Evolutionary conservation across 495 filamentous ascomycete genomes (phyloP).

Genomic region (Pseudevernia furfuracea): DNA sequence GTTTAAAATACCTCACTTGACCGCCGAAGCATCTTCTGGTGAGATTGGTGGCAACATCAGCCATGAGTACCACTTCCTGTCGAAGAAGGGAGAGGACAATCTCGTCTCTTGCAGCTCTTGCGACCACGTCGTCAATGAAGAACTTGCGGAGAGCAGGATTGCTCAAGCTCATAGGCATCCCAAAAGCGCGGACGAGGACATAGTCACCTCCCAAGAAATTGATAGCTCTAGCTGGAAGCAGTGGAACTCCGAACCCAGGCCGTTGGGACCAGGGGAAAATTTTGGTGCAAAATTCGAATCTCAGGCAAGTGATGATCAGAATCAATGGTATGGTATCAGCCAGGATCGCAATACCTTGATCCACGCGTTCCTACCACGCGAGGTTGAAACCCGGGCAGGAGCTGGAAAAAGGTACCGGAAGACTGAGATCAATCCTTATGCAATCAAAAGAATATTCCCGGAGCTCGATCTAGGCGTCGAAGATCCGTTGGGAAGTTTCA

Average conservation of each 20-base stretch:
- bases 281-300: not conserved
- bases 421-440: conserved; percentile 60
- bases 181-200: not conserved
- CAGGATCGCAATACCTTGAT: conserved; percentile 59
- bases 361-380: conserved; percentile 56
- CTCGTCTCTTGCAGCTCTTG: conserved; percentile 69
- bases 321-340: conserved; percentile 58
- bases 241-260: not conserved
- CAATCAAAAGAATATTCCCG: conserved; percentile 58
- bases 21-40: conserved; percentile 87
- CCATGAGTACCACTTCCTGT: conserved; percentile 87
- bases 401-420: conserved; percentile 27
- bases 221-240: not conserved
- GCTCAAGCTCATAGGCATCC: not conserved
- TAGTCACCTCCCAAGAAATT: not conserved
- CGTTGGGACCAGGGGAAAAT: not conserved
- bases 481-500: conserved; percentile 35
- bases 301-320: not conserved
- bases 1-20: conserved; percentile 72
- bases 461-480: conserved; percentile 65
- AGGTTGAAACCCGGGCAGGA: conserved; percentile 23
- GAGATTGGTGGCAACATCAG: conserved; percentile 88
- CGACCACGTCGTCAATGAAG: conserved; percentile 75
- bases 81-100: conserved; percentile 75
- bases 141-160: conserved; percentile 48